Evolutionary conservation across 805 yeast species (phyloP).

Genomic region (Lipomyces chichibuensis): DNA sequence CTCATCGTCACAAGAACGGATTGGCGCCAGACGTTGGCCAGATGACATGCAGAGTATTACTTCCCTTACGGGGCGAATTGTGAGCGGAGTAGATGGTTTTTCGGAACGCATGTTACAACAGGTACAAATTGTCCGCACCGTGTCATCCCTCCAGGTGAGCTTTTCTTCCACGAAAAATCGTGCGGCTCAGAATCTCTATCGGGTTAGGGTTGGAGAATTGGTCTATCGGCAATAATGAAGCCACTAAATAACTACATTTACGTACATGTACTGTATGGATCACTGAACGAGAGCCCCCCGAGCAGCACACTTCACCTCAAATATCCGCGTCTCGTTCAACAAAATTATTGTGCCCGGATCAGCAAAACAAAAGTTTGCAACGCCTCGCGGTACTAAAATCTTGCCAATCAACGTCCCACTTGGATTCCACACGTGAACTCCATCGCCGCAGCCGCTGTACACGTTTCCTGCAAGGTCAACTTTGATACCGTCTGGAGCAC

Average conservation of each 20-base stretch:
- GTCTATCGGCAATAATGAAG: too few species aligned
- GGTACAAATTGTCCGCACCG: neutral
- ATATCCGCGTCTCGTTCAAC: slow-evolving; percentile 36
- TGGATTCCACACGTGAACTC: slow-evolving; percentile 39
- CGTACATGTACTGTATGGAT: neutral
- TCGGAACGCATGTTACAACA: neutral
- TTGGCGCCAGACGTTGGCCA: neutral
- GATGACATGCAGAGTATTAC: neutral
- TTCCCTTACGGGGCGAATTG: neutral
- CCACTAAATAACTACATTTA: too few species aligned
- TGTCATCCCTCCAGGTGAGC: too few species aligned
- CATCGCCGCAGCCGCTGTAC: slow-evolving; percentile 40
- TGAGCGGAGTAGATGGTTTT: neutral
- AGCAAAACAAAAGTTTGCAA: slow-evolving; percentile 39
- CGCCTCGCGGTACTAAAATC: slow-evolving; percentile 35
- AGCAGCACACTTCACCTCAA: slow-evolving; percentile 27
- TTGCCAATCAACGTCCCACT: slow-evolving; percentile 38
- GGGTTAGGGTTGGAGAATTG: too few species aligned
- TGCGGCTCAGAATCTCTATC: too few species aligned
- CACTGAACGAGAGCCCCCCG: slow-evolving; percentile 20
- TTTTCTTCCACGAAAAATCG: too few species aligned
- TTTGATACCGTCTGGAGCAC: slow-evolving; percentile 41
- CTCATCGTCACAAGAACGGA: neutral
- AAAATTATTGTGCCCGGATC: slow-evolving; percentile 36
- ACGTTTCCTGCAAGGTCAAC: slow-evolving; percentile 38